A percentile compares a stretch with the other conserved stretches of the same genome.
Evolutionary conservation across 2,329 filamentous ascomycete genomes (phyloP).

Genomic region (Tolypocladium amazonense): DNA sequence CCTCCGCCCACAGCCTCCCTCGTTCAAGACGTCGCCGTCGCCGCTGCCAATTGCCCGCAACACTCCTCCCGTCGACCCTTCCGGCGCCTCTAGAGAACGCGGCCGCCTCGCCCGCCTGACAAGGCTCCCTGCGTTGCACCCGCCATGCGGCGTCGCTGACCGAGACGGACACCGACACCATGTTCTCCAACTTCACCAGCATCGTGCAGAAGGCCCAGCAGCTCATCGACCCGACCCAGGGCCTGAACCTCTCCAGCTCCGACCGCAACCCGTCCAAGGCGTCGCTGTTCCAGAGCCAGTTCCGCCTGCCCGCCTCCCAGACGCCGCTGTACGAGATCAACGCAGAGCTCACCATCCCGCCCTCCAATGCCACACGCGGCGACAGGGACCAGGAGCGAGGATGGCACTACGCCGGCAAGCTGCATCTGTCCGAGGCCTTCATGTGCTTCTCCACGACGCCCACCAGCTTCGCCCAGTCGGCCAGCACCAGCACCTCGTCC

Average conservation of each 20-base stretch:
- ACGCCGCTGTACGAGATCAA: slow-evolving; percentile 93
- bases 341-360: slow-evolving; percentile 83
- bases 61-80: neutral
- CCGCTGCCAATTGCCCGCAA: neutral
- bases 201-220: slow-evolving; percentile 94
- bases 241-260: slow-evolving; percentile 59
- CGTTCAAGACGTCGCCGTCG: neutral
- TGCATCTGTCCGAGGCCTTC: slow-evolving; percentile 89
- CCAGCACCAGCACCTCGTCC: slow-evolving; percentile 69
- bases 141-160: slow-evolving; percentile 30
- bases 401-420: slow-evolving; percentile 82
- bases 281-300: slow-evolving; percentile 88
- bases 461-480: slow-evolving; percentile 72
- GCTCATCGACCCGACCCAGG: slow-evolving; percentile 81
- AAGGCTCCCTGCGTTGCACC: neutral
- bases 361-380: slow-evolving; percentile 57
- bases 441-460: slow-evolving; percentile 94
- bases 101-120: neutral
- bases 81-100: neutral
- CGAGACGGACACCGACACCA: slow-evolving; percentile 22
- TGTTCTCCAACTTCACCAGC: slow-evolving; percentile 56
- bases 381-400: slow-evolving; percentile 63
- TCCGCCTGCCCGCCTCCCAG: slow-evolving; percentile 86
- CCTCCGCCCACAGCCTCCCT: neutral
- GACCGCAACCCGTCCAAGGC: slow-evolving; percentile 84